Conservation (phyloP, 2,329 filamentous ascomycete species). For the Bipolaris victoriae region DNA sequence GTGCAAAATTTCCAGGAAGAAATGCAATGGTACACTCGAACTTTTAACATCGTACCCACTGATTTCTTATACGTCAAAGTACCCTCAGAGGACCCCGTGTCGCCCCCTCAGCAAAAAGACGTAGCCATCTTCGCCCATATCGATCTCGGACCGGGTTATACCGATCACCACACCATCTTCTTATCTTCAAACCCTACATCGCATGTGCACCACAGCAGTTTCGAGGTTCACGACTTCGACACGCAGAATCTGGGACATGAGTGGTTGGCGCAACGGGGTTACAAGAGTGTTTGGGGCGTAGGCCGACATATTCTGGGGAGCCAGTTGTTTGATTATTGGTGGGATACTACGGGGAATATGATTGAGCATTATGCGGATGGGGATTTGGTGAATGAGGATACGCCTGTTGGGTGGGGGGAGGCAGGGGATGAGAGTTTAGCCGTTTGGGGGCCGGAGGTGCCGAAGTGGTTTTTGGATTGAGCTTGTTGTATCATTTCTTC, state of each 20-base stretch:
- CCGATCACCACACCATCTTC: constrained; percentile 65
- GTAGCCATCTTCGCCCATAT: constrained; percentile 61
- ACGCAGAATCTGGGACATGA: constrained; percentile 73
- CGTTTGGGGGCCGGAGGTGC: constrained; percentile 53
- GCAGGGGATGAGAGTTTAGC: constrained; percentile 51
- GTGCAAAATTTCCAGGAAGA: constrained; percentile 48
- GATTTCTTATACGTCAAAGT: constrained; percentile 51
- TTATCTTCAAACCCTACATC: constrained; percentile 48
- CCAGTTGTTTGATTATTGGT: constrained; percentile 78
- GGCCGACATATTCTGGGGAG: constrained; percentile 72
- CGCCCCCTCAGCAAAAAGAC: constrained; percentile 33
- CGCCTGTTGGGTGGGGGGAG: constrained; percentile 52
- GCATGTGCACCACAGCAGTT: constrained; percentile 71
- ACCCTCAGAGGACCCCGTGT: neutral
- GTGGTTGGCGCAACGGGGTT: constrained; percentile 68
- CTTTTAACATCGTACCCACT: constrained; percentile 56
- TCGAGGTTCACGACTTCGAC: constrained; percentile 74
- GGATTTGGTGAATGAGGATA: constrained; percentile 67
- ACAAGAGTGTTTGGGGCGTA: constrained; percentile 72
- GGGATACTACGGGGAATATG: constrained; percentile 67
- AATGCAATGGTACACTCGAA: constrained; percentile 53
- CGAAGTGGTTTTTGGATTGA: constrained; percentile 46
- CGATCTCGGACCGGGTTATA: constrained; percentile 57
- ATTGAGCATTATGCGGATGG: constrained; percentile 75
- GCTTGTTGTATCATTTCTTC: too few relatives aligned